Evolutionary conservation across 2,329 filamentous ascomycete genomes (phyloP), one percentile per base, ranked within the genome.

Genomic region (Lecanicillium sp.): DNA sequence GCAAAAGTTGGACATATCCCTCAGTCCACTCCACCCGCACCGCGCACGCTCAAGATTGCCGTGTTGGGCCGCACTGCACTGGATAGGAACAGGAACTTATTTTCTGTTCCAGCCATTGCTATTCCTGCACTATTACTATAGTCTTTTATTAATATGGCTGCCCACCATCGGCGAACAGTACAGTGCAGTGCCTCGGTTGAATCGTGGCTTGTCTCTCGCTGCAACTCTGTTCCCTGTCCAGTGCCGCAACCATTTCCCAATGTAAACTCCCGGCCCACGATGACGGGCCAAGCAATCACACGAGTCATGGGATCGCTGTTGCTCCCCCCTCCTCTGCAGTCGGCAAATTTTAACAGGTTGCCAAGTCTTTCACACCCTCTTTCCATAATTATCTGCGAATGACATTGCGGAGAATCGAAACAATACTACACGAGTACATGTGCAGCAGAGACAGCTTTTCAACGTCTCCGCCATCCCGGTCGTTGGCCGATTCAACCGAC

Each of bases 271-370:
- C n/a, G n/a, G n/a, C n/a, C n/a, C n/a, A n/a, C n/a, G n/a, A n/a
- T n/a, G n/a, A n/a, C n/a, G n/a, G n/a, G n/a, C n/a, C n/a, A n/a
- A n/a, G n/a, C n/a, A 44, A 26, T 15, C 21, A 36, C 36, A 20
- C 41, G 41, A 44, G 41, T 44, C 41, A 44, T 44, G 38, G n/a
- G 14, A 10, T 39, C 17, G 23, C n/a, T n/a, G n/a, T n/a, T n/a
- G n/a, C n/a, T n/a, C n/a, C n/a, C 38, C 7, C 32, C 3, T 27
- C 7, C 27, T 24, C 15, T 27, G 15, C 32, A 5, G 19, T 33
- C 40, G 40, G 40, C 39, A 30, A 20, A 41, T 41, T 30, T 9
- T 21, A 32, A 20, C 27, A 19, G n/a, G n/a, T n/a, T 26, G 12
- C 9, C 26, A 15, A 39, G 8, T 14, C 24, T 15, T 20, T 6